Percentiles rank a stretch among this genome's conserved stretches.
phyloP scores from a whole-genome alignment of 2,329 filamentous ascomycete species.

The Hypoxylon sp. region DNA sequence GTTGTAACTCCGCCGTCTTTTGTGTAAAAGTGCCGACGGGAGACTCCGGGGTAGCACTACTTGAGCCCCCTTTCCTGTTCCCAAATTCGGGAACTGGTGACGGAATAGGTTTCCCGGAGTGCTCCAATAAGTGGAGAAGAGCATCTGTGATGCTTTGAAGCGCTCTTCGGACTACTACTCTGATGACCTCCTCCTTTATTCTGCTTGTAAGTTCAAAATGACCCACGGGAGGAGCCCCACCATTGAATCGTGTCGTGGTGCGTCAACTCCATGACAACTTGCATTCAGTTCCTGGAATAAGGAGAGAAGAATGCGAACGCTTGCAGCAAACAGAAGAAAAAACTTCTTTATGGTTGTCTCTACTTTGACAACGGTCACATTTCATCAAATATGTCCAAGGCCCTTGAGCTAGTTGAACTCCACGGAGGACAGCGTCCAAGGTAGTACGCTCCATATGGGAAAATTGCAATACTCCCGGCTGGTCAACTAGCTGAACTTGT shows the following conservation, averaged over 20 bases:
- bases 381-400: constrained; percentile 9
- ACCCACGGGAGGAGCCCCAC: not conserved
- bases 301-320: constrained; percentile 40
- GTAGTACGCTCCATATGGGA: constrained; percentile 19
- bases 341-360: constrained; percentile 39
- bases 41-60: not conserved
- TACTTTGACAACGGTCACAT: constrained; percentile 5
- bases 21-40: not conserved
- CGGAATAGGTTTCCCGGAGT: constrained; percentile 6
- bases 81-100: not conserved
- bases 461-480: constrained; percentile 38
- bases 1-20: not conserved
- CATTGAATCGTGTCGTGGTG: not conserved
- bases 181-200: not conserved
- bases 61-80: not conserved
- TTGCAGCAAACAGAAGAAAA: constrained; percentile 42
- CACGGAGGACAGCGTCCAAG: constrained; percentile 9
- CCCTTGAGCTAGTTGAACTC: constrained; percentile 9
- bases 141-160: constrained; percentile 14
- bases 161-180: constrained; percentile 8
- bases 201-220: constrained; percentile 5
- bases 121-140: constrained; percentile 19
- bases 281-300: constrained; percentile 15
- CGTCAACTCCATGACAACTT: not conserved
- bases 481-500: constrained; percentile 37